Conservation (phyloP, 2,329 filamentous ascomycete genomes). For the Curvularia eragrostidis region DNA sequence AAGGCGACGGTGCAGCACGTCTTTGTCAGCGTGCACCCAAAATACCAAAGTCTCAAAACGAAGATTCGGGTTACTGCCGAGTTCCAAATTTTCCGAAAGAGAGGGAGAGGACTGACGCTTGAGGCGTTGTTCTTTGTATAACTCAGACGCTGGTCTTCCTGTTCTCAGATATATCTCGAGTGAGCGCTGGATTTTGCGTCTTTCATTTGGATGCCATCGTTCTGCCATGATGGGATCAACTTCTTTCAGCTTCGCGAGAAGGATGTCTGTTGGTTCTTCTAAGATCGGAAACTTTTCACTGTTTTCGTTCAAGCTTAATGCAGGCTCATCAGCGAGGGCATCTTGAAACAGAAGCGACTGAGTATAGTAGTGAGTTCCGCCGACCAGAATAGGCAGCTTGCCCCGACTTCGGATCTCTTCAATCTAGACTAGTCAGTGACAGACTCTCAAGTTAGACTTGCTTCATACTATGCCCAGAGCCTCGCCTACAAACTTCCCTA, state of each 20-base stretch:
- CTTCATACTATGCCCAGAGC: slow-evolving; percentile 61
- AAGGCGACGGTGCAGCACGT: slow-evolving; percentile 72
- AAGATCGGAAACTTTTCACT: slow-evolving; percentile 69
- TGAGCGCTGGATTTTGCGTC: slow-evolving; percentile 86
- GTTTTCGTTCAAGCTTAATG: slow-evolving; percentile 35
- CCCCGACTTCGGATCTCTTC: slow-evolving; percentile 78
- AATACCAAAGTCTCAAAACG: slow-evolving; percentile 72
- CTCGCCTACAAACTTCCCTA: slow-evolving; percentile 76
- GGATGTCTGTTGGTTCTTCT: slow-evolving; percentile 70
- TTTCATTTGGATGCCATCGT: slow-evolving; percentile 92
- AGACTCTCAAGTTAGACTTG: accelerated
- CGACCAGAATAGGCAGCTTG: slow-evolving; percentile 86
- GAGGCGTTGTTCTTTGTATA: slow-evolving; percentile 77
- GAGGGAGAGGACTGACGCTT: slow-evolving; percentile 42
- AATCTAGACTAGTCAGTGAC: slow-evolving; percentile 58
- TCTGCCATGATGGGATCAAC: slow-evolving; percentile 90
- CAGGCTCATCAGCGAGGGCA: slow-evolving; percentile 62
- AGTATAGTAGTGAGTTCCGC: slow-evolving; percentile 94
- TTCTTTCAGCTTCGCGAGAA: slow-evolving; percentile 74
- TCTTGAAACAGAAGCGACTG: slow-evolving; percentile 86
- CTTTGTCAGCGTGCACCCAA: slow-evolving; percentile 82
- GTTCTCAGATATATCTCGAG: slow-evolving; percentile 89
- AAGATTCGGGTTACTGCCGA: slow-evolving; percentile 35
- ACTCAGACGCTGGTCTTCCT: slow-evolving; percentile 79
- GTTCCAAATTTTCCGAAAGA: not conserved